Evolutionary conservation across 768 basidiomycete species (phyloP).

Genomic region (Filobasidium wieringae): DNA sequence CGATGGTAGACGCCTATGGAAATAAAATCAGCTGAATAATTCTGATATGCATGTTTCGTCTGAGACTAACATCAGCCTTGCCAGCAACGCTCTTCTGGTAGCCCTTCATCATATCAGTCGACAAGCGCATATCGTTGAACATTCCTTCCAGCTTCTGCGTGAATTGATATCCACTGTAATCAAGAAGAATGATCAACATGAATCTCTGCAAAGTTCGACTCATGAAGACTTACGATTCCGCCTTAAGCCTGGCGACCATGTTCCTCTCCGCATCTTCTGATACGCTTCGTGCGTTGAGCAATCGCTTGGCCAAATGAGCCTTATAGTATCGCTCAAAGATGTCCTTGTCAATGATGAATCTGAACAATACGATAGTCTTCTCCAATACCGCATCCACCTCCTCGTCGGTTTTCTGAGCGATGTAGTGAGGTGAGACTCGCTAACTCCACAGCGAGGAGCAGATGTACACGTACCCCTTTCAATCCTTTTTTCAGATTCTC

Average conservation of each 20-base stretch:
- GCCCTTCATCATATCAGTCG: conserved; percentile 62
- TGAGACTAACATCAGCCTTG: conserved; percentile 49
- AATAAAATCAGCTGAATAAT: not conserved
- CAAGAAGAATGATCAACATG: not conserved
- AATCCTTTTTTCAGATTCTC: conserved; percentile 89
- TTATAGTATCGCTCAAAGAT: conserved; percentile 98
- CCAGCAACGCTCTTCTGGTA: conserved; percentile 53
- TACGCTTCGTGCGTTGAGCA: conserved; percentile 71
- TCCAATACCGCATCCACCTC: conserved; percentile 84
- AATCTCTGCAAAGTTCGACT: not conserved
- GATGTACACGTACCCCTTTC: conserved; percentile 59
- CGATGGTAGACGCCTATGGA: conserved; percentile 2
- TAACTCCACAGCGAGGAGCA: not conserved
- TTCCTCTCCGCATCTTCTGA: conserved; percentile 96
- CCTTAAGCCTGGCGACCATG: conserved; percentile 93
- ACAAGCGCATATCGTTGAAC: conserved; percentile 93
- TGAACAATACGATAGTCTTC: conserved; percentile 91
- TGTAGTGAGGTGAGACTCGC: not conserved
- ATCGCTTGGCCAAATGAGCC: conserved; percentile 80
- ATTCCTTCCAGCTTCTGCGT: conserved; percentile 97
- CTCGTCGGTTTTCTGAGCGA: conserved; percentile 71
- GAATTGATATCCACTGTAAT: conserved; percentile 68
- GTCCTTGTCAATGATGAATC: conserved; percentile 88
- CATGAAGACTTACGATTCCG: conserved; percentile 50
- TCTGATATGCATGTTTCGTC: not conserved